Evolutionary conservation across 306 rosid species (phyloP).

Genomic region (Vigna radiata): DNA sequence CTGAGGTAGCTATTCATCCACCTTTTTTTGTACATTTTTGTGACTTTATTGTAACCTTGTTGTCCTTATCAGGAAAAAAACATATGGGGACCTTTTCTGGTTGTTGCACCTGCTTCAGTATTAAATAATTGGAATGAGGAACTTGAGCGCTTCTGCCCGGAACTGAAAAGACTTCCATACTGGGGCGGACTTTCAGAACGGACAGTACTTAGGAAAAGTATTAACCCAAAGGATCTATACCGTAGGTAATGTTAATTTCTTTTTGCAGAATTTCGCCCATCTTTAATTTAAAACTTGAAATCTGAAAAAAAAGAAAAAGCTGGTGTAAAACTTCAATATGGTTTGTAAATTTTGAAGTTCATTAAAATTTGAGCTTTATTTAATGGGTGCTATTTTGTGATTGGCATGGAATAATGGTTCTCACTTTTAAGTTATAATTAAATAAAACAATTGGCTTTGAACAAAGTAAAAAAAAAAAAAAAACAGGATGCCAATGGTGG

Average conservation of each 20-base stretch:
- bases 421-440: not conserved
- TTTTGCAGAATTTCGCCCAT: not conserved
- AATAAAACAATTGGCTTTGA: conserved; percentile 17
- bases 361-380: not conserved
- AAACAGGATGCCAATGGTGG: not conserved
- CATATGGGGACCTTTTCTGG: conserved; percentile 98
- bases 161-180: conserved; percentile 86
- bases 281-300: conserved; percentile 8
- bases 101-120: conserved; percentile 99
- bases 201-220: conserved; percentile 85
- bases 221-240: conserved; percentile 89
- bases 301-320: not conserved
- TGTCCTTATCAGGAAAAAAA: conserved; percentile 81
- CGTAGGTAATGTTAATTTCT: conserved; percentile 70
- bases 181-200: conserved; percentile 96
- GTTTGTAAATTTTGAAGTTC: not conserved
- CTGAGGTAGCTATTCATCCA: conserved; percentile 73
- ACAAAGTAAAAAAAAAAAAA: not conserved
- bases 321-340: not conserved
- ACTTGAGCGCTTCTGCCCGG: conserved; percentile 97
- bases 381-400: conserved; percentile 16
- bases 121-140: conserved; percentile 99
- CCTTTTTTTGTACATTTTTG: conserved; percentile 24
- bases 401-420: conserved; percentile 21
- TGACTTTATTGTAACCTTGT: conserved; percentile 47